These are phyloP conservation scores for Trifolium dubium DNA, from an alignment of 306 rosid genomes.

Conservation along the genomic window DNA sequence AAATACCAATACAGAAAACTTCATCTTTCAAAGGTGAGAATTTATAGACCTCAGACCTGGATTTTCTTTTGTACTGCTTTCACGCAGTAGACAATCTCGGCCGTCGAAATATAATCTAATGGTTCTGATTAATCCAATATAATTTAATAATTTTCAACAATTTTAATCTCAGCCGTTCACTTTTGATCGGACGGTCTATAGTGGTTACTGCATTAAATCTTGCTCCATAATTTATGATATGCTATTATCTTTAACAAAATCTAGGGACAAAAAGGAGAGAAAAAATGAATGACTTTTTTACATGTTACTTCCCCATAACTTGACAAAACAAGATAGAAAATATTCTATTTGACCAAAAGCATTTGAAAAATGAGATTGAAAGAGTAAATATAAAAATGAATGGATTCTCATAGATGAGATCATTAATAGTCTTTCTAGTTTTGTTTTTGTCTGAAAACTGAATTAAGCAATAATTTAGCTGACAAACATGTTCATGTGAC, in stretches of 20 bases:
- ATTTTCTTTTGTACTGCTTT: no score
- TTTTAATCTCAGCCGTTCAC: neutral
- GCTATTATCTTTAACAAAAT: neutral
- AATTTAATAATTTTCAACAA: no score
- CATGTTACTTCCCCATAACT: neutral
- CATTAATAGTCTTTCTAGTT: conserved; percentile 1
- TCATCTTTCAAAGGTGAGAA: conserved; percentile 65
- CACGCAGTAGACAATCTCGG: no score
- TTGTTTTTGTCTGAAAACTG: conserved; percentile 3
- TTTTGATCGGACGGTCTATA: no score
- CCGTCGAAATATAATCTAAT: no score
- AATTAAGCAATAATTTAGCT: conserved; percentile 1
- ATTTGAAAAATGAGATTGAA: neutral
- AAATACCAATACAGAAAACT: conserved; percentile 44
- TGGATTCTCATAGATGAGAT: neutral
- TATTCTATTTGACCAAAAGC: conserved; percentile 2
- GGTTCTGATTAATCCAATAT: no score
- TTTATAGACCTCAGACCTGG: no score
- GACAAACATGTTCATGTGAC: conserved; percentile 13
- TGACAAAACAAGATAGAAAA: neutral
- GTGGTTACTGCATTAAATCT: no score
- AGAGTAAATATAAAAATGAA: neutral
- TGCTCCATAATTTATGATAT: neutral
- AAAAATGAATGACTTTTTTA: neutral
- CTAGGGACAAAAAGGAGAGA: neutral